Conservation (phyloP, 1,139 yeast species). For the Sugiyamaella japonica region DNA sequence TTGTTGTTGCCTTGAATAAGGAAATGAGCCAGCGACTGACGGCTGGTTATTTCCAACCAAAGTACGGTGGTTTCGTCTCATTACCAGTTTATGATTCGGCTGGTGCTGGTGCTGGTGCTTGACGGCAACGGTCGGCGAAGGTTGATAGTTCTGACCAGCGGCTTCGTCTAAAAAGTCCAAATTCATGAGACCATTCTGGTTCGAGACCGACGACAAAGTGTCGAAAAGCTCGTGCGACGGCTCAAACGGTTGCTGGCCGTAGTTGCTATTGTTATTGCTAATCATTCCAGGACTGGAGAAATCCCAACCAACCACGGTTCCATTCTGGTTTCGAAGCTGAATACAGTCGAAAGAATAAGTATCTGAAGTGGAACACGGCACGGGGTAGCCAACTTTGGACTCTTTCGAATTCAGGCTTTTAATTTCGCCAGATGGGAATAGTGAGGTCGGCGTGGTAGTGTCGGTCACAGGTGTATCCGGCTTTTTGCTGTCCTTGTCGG, state of each 20-base stretch:
- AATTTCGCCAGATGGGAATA: conserved; percentile 19
- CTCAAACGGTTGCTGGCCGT: not conserved
- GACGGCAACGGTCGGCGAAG: not conserved
- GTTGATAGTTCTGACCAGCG: not conserved
- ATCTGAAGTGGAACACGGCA: conserved; percentile 34
- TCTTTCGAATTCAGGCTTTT: conserved; percentile 17
- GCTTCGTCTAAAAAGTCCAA: not conserved
- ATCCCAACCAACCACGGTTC: conserved; percentile 30
- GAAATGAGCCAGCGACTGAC: conserved; percentile 3
- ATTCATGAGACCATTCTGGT: conserved; percentile 1
- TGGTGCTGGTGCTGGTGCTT: not conserved
- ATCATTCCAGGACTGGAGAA: conserved; percentile 7
- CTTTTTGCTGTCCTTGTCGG: not conserved
- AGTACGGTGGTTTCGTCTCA: conserved; percentile 10
- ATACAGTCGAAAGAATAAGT: conserved; percentile 28
- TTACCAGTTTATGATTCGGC: conserved; percentile 6
- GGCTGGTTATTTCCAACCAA: not conserved
- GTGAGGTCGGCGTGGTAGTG: not conserved
- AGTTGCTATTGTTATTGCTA: not conserved
- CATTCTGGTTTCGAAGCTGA: conserved; percentile 30
- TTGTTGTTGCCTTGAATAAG: conserved; percentile 5
- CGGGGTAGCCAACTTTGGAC: conserved; percentile 25
- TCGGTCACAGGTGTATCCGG: not conserved
- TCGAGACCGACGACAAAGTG: not conserved
- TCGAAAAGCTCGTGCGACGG: conserved; percentile 6